Evolutionary conservation across 2,329 filamentous ascomycete genomes (phyloP), one percentile per base, ranked within the genome.

Genomic region (Pestalotiopsis sp.): DNA sequence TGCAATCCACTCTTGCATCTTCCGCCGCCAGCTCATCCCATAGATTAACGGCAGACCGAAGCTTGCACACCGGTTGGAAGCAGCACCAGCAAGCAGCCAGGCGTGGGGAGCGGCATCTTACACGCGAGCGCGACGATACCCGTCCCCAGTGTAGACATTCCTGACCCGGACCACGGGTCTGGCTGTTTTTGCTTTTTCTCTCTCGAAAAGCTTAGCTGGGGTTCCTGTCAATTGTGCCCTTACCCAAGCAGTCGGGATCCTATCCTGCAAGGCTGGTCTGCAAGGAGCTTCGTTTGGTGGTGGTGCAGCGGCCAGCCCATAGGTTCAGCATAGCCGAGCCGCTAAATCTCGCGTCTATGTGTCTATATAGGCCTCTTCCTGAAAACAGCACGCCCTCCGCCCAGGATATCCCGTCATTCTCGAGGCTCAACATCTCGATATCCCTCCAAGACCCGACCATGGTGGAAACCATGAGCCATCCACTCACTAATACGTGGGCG

Each of bases 381-480:
- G 62, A 52, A 25, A 25, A n/a, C 25, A 41, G 36, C 20, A 45
- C 23, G 36, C 20, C 20, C 49, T 66, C 23, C 23, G 36, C 25
- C 27, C 25, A 41, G 49, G 45, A 17, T 39, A 41, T 61, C 65
- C 41, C 41, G 52, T 39, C 65, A 56, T 17, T 20, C 41, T 23
- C 27, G 13, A 31, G 27, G 20, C 41, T 67, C 14, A 52, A 67
- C 39, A 61, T 49, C 7, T 56, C 56, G 52, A 20, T 38, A 23
- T 52, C 17, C 56, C 27, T 27, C 12, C 23, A 11, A 52, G 39
- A 69, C 38, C 66, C 68, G 56, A 70, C 23, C 57, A 70, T 70
- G 66, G 66, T 66, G 62, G 66, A 68, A 41, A 41, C 57, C 52
- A 70, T 70, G 69, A 61, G 66, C 45, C 57, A 64, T 39, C 66